Base-by-base conservation (phyloP, 805 yeast species). In the Hanseniaspora clermontiae region DNA sequence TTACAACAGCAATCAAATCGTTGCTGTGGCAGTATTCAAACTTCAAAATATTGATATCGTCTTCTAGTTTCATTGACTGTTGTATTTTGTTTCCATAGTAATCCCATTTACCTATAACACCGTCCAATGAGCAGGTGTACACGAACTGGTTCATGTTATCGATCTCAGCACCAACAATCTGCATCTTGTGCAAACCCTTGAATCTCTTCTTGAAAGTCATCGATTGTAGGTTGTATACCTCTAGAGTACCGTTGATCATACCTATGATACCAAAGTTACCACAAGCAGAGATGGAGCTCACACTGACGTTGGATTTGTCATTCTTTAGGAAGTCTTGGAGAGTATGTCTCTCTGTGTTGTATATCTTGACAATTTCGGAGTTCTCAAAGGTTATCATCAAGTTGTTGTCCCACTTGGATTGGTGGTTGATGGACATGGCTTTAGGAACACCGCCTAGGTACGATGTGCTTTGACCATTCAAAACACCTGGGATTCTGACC, bases 251-350 rank as follows among this genome's bases (percentile, higher is more conserved):
- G 45, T 72, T 69, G 1, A 90, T 77, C 1, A 97, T 88, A 12
- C 97, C 99, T 20, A 95, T 84, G 42, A 91, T 71, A 0, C 86
- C 96, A 69, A 95, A 93, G 68, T 95, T 95, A 40, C 98, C 98
- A 76, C 99, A 93, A 57, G 82, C 85, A 0, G 97, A 86, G 24
- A 91, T 79, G 19, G 85, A 77, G 9, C 88, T 91, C 34, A 85
- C 68, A 65, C 83, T 86, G 9, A 82, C 95, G 10, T 77, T 64
- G 3, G 49, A 32, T 1, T 91, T 88, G 5, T 77, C 81, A 69
- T 93, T 97, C n/a, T 79, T 78, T 17, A 53, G 31, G 15, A 40
- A 51, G 1, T 96, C 86, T 3, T 73, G 67, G 39, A 95, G 72
- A 39, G 73, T 74, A 74, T 83, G 79, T 58, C 77, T 78, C 60